Percentiles rank a stretch among this genome's conserved stretches.
phyloP scores from a whole-genome alignment of 2,329 filamentous ascomycete species.

The Alternaria incomplexa region DNA sequence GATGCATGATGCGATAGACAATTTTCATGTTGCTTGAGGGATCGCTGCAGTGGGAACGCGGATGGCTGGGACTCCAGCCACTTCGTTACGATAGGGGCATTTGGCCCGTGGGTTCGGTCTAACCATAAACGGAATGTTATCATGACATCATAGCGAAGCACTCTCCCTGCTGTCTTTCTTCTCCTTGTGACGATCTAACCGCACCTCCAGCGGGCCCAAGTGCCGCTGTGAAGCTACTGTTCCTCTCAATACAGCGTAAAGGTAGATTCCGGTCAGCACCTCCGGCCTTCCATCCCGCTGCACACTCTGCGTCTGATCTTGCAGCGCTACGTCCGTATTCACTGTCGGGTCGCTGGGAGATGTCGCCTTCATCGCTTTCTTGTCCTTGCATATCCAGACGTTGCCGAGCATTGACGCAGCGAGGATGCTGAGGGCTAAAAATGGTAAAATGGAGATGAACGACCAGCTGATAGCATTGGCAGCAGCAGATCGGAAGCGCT shows the following conservation, averaged over 20 bases:
- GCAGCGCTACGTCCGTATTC: not conserved
- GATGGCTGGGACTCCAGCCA: not conserved
- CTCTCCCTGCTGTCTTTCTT: not conserved
- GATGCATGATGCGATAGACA: not conserved
- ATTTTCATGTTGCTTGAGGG: not conserved
- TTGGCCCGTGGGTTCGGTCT: not conserved
- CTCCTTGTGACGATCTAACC: not conserved
- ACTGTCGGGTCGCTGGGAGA: not conserved
- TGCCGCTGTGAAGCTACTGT: not conserved
- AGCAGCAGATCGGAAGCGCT: not conserved
- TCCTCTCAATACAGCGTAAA: not conserved
- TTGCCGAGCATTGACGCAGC: conserved; percentile 53
- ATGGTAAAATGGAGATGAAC: conserved; percentile 64
- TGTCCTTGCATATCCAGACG: conserved; percentile 43
- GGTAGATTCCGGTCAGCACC: not conserved
- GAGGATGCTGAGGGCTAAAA: conserved; percentile 56
- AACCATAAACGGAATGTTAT: not conserved
- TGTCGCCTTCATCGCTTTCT: not conserved
- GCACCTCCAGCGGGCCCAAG: not conserved
- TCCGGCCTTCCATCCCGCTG: not conserved
- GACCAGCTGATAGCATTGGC: conserved; percentile 66
- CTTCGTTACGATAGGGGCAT: not conserved
- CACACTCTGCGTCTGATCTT: not conserved
- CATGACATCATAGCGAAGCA: not conserved
- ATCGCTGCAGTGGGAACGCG: not conserved